Evolutionary conservation across 2,329 filamentous ascomycete species (phyloP), one percentile per base, ranked within the genome.

Genomic region (Talaromyces islandicus): DNA sequence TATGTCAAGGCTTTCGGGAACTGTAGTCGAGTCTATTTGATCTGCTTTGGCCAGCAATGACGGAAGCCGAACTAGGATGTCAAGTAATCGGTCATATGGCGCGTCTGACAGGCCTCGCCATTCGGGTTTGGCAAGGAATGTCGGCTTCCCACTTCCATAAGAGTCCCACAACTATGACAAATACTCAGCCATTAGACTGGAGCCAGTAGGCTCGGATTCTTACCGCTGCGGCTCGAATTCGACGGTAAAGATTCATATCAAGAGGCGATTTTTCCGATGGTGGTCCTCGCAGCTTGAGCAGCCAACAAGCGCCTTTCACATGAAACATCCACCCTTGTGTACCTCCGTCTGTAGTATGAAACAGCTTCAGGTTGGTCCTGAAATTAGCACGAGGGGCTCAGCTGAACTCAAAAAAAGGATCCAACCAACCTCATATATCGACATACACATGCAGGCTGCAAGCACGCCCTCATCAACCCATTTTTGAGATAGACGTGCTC

Each of bases 301-400:
- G 35, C 30, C 51, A 41, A 52, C 59, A 61, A 17, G 59, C 59
- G 2, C 59, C 59, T 55, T 61, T 61, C 1, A 61, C 59, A 58
- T 61, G 59, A 38, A 58, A 61, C 59, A 61, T 61, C 59, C 59
- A 61, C n/a, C 59, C 59, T 46, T 57, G 56, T 38, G 59, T 54
- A 32, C 59, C 50, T 6, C 50, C 52, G 19, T 58, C 43, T 24
- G 55, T 61, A 19, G 59, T 61, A 29, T 57, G 56, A 27, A 61
- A 61, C 19, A 61, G 46, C 59, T 61, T 56, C 12, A 9, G 32
- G 24, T 51, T 48, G 29, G 48, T 2, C 54, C 30, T 35, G 3
- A 17, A 5, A 46, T 41, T 27, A 21, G 48, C 19, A 27, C 10
- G 14, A n/a, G 0, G 2, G 7, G 10, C 24, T 29, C 25, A 17